Conservation (phyloP, 1,139 yeast species). For the Kluyveromyces sp. region DNA sequence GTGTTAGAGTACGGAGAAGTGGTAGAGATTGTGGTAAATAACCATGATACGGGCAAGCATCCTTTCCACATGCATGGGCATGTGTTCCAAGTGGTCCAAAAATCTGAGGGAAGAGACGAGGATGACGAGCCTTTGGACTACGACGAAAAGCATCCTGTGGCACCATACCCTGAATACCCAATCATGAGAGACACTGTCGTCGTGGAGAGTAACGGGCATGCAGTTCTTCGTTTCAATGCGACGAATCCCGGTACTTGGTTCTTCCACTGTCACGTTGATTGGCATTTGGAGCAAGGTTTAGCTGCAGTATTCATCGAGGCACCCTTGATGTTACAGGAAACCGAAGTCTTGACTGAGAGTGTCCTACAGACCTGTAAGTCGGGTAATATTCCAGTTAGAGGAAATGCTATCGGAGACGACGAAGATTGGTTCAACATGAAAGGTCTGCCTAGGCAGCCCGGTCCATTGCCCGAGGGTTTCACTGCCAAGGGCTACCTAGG, state of each 20-base stretch:
- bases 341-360: slow-evolving; percentile 39
- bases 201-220: slow-evolving; percentile 57
- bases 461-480: slow-evolving; percentile 60
- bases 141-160: slow-evolving; percentile 39
- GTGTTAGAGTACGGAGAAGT: slow-evolving; percentile 56
- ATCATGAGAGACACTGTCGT: slow-evolving; percentile 58
- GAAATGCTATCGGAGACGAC: slow-evolving; percentile 67
- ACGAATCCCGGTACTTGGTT: slow-evolving; percentile 82
- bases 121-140: slow-evolving; percentile 49
- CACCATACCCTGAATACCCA: slow-evolving; percentile 52
- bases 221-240: slow-evolving; percentile 62
- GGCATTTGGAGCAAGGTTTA: slow-evolving; percentile 75
- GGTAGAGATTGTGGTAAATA: slow-evolving; percentile 62
- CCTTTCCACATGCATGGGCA: slow-evolving; percentile 85
- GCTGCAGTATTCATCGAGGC: slow-evolving; percentile 63
- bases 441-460: slow-evolving; percentile 51
- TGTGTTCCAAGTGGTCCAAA: slow-evolving; percentile 57
- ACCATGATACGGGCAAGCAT: slow-evolving; percentile 68
- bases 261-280: slow-evolving; percentile 78
- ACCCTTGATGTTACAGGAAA: slow-evolving; percentile 45
- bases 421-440: slow-evolving; percentile 46
- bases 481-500: slow-evolving; percentile 65
- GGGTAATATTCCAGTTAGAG: slow-evolving; percentile 40
- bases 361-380: slow-evolving; percentile 43
- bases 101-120: slow-evolving; percentile 40